Base-by-base conservation (phyloP, 2,329 filamentous ascomycete genomes). In the Beauveria scarabaeidicola region DNA sequence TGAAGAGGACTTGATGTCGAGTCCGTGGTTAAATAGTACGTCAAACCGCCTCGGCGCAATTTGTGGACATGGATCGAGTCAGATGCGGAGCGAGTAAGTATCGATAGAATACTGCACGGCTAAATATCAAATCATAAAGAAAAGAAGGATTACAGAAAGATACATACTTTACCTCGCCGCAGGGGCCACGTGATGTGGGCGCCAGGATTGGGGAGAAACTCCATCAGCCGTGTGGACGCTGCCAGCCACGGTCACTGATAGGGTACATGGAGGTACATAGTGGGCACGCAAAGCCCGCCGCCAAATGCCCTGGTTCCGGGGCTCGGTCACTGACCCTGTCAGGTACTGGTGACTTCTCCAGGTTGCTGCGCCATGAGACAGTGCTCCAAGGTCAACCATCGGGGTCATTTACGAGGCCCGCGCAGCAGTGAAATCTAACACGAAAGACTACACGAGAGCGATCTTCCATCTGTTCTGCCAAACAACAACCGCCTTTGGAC, bases 291-390 rank as follows among this genome's bases (percentile, higher is more conserved):
- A 56, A 27, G 38, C 44, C 27, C 43, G 36, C 52, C n/a, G 46
- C n/a, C 38, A 60, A 41, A 17, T 51, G 58, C 44, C 43, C 46
- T 25, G 52, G 32, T 60, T 55, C 58, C 52, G 51, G 55, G 58
- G 52, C 52, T 51, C 27, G 10, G 36, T 13, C 25, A n/a, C 40
- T 19, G 17, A 25, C 41, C 29, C 29, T 44, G 59, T 11, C 23
- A 60, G 59, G 59, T 57, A 60, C 58, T 25, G 38, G 48, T 60
- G 52, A 60, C 59, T 59, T 59, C 27, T 52, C 47, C 52, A 60
- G 38, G 52, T 38, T 54, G 46, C 52, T 52, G 46, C 46, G 47
- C 52, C 59, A 29, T 59, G 50, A 47, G 48, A 48, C 58, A 47
- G 40, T 38, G 27, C 51, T 43, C 46, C 58, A 56, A 52, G 52